Percentiles rank a stretch among this genome's conserved stretches.
These are phyloP conservation scores for Pichia sp. DNA, from an alignment of 1,139 yeast species.

Conservation along the genomic window DNA sequence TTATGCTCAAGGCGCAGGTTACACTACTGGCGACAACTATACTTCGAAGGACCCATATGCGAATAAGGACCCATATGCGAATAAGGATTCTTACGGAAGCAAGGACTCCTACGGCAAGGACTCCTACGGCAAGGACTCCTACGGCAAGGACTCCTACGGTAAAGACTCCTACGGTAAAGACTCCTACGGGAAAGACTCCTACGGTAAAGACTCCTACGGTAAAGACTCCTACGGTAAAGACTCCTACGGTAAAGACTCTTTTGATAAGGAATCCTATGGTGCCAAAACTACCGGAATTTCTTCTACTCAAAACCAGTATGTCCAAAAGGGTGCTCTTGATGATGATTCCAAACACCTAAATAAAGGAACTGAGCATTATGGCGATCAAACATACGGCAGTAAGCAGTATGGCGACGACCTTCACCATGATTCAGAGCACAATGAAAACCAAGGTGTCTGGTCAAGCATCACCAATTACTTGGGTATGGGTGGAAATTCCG, in stretches of 20 bases:
- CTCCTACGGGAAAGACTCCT: too few species aligned
- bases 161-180: too few species aligned
- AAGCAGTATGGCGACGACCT: background rate
- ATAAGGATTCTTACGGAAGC: background rate
- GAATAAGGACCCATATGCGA: background rate
- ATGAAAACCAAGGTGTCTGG: constrained; percentile 6
- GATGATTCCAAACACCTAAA: too few species aligned
- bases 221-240: too few species aligned
- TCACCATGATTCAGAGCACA: background rate
- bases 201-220: too few species aligned
- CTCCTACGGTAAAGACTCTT: too few species aligned
- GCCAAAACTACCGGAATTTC: too few species aligned
- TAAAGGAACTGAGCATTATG: too few species aligned
- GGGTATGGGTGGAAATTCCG: constrained; percentile 4
- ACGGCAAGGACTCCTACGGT: background rate
- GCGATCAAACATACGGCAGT: background rate
- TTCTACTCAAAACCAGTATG: too few species aligned
- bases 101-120: background rate
- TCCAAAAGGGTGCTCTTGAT: too few species aligned
- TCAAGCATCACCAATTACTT: constrained; percentile 7
- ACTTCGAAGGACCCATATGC: background rate
- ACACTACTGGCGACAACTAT: background rate
- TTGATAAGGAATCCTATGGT: too few species aligned
- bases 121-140: background rate
- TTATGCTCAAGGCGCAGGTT: background rate